Conservation (phyloP, 306 rosid genomes). For the Citrullus amarus region DNA sequence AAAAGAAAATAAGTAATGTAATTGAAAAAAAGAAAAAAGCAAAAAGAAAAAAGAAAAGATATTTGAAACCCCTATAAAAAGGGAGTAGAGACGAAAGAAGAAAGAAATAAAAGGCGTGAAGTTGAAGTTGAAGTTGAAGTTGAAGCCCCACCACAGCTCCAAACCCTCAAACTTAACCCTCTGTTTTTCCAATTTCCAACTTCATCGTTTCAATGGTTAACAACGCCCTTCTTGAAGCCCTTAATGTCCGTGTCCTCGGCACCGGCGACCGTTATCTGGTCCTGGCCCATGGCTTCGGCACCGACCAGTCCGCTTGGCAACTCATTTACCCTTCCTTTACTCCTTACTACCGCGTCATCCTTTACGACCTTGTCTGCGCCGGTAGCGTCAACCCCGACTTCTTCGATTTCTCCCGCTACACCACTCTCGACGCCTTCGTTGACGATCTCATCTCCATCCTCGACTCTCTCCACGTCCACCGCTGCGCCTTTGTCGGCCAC, state of each 20-base stretch:
- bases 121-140: not conserved
- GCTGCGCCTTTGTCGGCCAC: conserved; percentile 85
- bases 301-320: conserved; percentile 97
- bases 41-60: not conserved
- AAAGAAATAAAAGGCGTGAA: not conserved
- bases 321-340: conserved; percentile 67
- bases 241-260: conserved; percentile 76
- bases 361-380: conserved; percentile 97
- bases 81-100: not conserved
- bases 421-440: conserved; percentile 74
- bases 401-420: conserved; percentile 79
- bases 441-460: conserved; percentile 77
- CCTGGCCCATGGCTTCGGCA: conserved; percentile 81
- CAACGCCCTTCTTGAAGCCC: conserved; percentile 41
- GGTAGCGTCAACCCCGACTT: conserved; percentile 94
- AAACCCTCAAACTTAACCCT: too few relatives aligned
- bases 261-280: conserved; percentile 55
- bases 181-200: too few relatives aligned
- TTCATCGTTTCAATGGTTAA: not conserved
- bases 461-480: conserved; percentile 42
- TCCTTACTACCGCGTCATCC: conserved; percentile 53
- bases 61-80: not conserved
- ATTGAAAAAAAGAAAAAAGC: not conserved
- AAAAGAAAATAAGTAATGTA: too few relatives aligned
- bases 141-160: too few relatives aligned